Base-by-base conservation (phyloP, 345 rosid species). In the Diplotaxis tenuifolia region DNA sequence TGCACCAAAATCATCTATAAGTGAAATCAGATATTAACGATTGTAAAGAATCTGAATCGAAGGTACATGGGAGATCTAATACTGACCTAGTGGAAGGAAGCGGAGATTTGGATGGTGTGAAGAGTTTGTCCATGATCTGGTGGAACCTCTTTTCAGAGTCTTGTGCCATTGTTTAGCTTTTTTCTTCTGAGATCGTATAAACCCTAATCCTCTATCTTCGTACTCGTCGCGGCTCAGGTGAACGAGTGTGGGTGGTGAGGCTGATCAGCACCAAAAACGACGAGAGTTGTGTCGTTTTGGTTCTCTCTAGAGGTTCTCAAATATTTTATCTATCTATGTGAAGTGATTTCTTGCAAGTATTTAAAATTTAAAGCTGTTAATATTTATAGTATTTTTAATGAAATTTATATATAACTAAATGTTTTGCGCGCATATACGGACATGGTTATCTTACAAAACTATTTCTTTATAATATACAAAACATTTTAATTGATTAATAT, bases 61-160 rank as follows among this genome's bases (percentile, higher is more conserved):
- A 53, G 28, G 15, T 53, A 10, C 3, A 21, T 53, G 60, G 60
- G 28, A 55, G 15, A 25, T 56, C 61, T 3, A 7, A 55, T 22
- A 15, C 61, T 55, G 58, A 86, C 98, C 89, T 83, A 67, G 92
- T 71, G 18, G 73, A 74, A 29, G 63, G 18, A 49, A 81, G 60
- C 12, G 78, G 9, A 65, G 90, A 71, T 63, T 75, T 85, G 11
- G 89, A 82, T 32, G 84, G 59, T 12, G 83, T 81, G 31, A 91
- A 89, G 76, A 91, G 94, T 80, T 89, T 89, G 70, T 91, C 89
- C 96, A 94, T 91, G 78, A 94, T 84, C 14, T 92, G 86, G 71
- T 87, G 88, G 52, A 93, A 89, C 71, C 87, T 83, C 88, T 88
- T 89, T 89, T 91, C 95, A 6, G 90, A 80, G 67, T 91, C 93